These are phyloP conservation scores for Irpex sp. DNA, from an alignment of 1,284 basidiomycete species.

Conservation along the genomic window DNA sequence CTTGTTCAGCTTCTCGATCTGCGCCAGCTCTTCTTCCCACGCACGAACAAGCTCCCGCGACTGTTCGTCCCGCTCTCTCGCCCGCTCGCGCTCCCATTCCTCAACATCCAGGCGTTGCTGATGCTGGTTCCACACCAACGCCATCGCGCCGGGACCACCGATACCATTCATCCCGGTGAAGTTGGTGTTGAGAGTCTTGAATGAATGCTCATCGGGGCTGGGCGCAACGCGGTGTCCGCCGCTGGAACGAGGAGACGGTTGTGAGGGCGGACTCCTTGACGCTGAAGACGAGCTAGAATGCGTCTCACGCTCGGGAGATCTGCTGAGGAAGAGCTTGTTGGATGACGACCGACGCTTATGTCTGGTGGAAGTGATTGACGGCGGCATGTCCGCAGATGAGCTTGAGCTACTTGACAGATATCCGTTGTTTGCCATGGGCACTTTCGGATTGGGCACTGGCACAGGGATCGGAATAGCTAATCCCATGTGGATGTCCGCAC, in stretches of 20 bases:
- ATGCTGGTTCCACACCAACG: constrained; percentile 1
- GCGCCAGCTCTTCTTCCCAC: constrained; percentile 74
- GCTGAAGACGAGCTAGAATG: not conserved
- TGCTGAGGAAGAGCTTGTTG: not conserved
- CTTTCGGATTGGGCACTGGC: not conserved
- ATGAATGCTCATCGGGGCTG: not conserved
- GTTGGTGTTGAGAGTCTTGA: constrained; percentile 1
- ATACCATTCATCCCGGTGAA: constrained; percentile 1
- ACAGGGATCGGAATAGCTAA: constrained; percentile 3
- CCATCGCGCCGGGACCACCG: not conserved
- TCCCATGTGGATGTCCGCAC: constrained; percentile 31
- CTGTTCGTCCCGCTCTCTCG: constrained; percentile 14
- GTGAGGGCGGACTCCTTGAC: not conserved
- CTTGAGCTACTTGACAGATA: not conserved
- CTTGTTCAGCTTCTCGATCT: constrained; percentile 47
- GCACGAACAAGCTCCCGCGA: constrained; percentile 44
- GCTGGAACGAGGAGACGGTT: not conserved
- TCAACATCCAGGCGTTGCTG: constrained; percentile 3
- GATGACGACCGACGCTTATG: not conserved
- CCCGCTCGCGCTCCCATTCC: constrained; percentile 14
- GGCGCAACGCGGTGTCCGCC: not conserved
- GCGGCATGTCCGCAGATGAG: not conserved
- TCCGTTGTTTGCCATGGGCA: not conserved
- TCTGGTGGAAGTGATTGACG: not conserved
- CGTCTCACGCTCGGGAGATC: not conserved